Base-by-base conservation (phyloP, 768 basidiomycete genomes). In the Russula compacta region DNA sequence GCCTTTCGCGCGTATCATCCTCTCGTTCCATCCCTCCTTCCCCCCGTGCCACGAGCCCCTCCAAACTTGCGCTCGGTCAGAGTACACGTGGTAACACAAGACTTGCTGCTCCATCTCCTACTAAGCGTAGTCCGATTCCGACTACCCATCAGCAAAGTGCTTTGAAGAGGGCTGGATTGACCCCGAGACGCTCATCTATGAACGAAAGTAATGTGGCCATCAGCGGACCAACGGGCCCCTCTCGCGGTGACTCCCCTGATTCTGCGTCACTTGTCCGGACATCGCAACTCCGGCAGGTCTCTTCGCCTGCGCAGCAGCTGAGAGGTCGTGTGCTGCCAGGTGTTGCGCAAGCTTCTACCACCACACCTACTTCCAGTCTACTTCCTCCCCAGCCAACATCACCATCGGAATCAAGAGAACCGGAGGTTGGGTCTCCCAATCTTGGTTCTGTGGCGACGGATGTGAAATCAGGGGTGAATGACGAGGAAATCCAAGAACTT, bases 401-500 rank as follows among this genome's bases (percentile, higher is more conserved):
- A 5, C 49, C 53, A 40, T n/a, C 38, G 7, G 46, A 49, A 15
- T 24, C 21, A 32, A 66, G 29, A 33, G 53, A 49, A 39, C 24
- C 8, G 38, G 56, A 46, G 39, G 56, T 55, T 39, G 29, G 8
- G 12, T 10, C 46, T 43, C 21, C 8, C 5, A 4, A 29, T 21
- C 24, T 50, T 29, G 36, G 17, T 36, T 38, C 33, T 48, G 50
- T 48, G 38, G 53, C 50, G 43, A 56, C 38, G 17, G 39, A 35
- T 38, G 46, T 21, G 24, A 54, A 51, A 56, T 17, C 35, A 47
- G 35, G 39, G 47, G 8, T 14, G 24, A 61, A 86, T 63, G 86
- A 85, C 58, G 72, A 79, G 55, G 86, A 88, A 68, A 72, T 83
- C 19, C 86, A 95, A 73, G 92, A 95, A 71, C 76, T 94, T 53